Evolutionary conservation across 2,329 filamentous ascomycete species (phyloP).

Genomic region (Parastagonospora avenae): DNA sequence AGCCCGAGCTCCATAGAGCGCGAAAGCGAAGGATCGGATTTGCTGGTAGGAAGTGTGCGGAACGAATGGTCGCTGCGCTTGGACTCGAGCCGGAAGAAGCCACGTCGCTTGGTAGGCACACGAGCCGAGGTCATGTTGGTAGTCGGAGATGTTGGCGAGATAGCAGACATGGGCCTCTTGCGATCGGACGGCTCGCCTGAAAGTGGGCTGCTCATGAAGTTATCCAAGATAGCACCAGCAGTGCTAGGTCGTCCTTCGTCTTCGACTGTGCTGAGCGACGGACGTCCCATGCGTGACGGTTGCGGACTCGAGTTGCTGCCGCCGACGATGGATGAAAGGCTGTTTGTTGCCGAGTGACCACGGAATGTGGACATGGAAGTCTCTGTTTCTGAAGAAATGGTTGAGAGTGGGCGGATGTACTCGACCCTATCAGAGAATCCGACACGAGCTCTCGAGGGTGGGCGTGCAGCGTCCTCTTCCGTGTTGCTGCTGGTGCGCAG

Average conservation of each 20-base stretch:
- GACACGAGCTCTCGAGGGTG: conserved; percentile 67
- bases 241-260: conserved; percentile 65
- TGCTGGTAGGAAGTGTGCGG: conserved; percentile 34
- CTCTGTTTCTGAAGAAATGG: conserved; percentile 83
- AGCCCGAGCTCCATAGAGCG: conserved; percentile 32
- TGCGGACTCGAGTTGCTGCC: conserved; percentile 56
- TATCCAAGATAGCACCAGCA: conserved; percentile 71
- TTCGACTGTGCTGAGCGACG: conserved; percentile 49
- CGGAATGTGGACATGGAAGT: conserved; percentile 73
- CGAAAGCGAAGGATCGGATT: conserved; percentile 43
- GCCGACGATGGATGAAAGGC: conserved; percentile 78
- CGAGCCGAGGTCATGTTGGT: conserved; percentile 3
- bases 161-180: conserved; percentile 46
- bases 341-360: conserved; percentile 76
- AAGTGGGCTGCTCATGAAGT: conserved; percentile 30
- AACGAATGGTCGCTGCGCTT: conserved; percentile 47
- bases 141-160: conserved; percentile 27
- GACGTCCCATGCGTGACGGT: conserved; percentile 48
- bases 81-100: conserved; percentile 58
- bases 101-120: conserved; percentile 39
- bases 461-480: conserved; percentile 38
- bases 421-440: conserved; percentile 85
- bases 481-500: conserved; percentile 31
- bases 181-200: conserved; percentile 30
- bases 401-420: conserved; percentile 80